Conservation (phyloP, 2,329 filamentous ascomycete species). For the Exophiala aquamarina region DNA sequence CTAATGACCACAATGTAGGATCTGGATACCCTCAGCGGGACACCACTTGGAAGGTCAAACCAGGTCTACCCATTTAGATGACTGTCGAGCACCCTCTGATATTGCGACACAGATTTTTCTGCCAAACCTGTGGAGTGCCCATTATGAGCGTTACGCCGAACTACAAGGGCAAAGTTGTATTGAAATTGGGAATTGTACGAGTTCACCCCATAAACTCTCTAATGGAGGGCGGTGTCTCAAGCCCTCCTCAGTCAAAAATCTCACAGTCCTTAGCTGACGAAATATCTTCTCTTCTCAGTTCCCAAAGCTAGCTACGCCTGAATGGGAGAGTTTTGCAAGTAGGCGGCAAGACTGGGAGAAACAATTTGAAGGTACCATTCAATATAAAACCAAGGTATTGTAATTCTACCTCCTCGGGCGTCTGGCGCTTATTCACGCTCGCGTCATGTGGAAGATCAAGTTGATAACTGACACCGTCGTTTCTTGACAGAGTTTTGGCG, state of each 20-base stretch:
- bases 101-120: conserved; percentile 42
- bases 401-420: too few relatives aligned
- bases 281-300: conserved; percentile 6
- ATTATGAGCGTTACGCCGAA: conserved; percentile 46
- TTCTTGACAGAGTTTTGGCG: conserved; percentile 12
- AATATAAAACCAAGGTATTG: conserved; percentile 24
- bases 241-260: too few relatives aligned
- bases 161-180: conserved; percentile 43
- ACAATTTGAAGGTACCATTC: conserved; percentile 19
- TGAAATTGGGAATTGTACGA: conserved; percentile 50
- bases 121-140: conserved; percentile 47
- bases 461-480: background rate
- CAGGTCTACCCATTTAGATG: background rate
- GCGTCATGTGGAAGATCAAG: too few relatives aligned
- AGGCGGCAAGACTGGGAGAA: conserved; percentile 22
- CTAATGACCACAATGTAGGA: conserved; percentile 33
- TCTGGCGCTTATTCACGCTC: too few relatives aligned
- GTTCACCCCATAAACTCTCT: too few relatives aligned
- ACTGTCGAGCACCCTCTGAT: background rate
- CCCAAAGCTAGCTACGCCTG: conserved; percentile 21
- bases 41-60: conserved; percentile 34
- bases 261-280: too few relatives aligned
- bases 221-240: too few relatives aligned
- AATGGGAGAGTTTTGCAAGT: conserved; percentile 26
- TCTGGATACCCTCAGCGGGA: conserved; percentile 47